Evolutionary conservation across 2,329 filamentous ascomycete species (phyloP), one percentile per base, ranked within the genome.

Genomic region (Fusarium gaditjirri): DNA sequence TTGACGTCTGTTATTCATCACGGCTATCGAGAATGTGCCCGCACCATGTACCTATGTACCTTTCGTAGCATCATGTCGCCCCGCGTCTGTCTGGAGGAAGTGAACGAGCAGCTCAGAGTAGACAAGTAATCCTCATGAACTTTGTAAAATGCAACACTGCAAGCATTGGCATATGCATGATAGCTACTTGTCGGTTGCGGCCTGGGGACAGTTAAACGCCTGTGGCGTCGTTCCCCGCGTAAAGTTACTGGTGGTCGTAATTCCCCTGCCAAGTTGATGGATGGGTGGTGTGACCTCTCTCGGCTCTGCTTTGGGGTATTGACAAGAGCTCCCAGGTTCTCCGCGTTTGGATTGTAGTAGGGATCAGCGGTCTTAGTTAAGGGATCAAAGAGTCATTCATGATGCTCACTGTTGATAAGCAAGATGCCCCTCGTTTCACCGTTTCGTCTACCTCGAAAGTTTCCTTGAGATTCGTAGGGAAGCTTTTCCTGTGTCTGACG

Each of bases 241-340:
- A 55, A 53, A 44, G 31, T 56, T 56, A 70, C 67, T 70, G 67
- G 57, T 54, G 66, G 62, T 61, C 49, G 57, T 71, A 60, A 73
- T 68, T 67, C 70, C 70, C 70, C 70, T 72, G 70, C 70, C 70
- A 65, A 64, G 70, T 69, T 68, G 66, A 19, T 50, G 54, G 66
- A 19, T 50, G 54, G 57, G 70, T 72, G 70, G 70, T 71, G 70
- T 72, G 70, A 71, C 49, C 69, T 66, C 65, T 56, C 43, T 41
- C 64, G 63, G 38, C 39, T 46, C 50, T 68, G 35, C 46, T 62
- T 55, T 27, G 42, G 27, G 61, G 43, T 39, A 25, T 68, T 65
- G 69, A 55, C 49, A 66, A 50, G 65, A 38, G 33, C 25, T 55
- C 27, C 55, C n/a, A 29, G 41, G 41, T 59, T 67, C 53, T 72